A percentile compares a stretch with the other conserved stretches of the same genome.
Conservation (phyloP, 805 yeast species). For the Candida dajiaensis region DNA sequence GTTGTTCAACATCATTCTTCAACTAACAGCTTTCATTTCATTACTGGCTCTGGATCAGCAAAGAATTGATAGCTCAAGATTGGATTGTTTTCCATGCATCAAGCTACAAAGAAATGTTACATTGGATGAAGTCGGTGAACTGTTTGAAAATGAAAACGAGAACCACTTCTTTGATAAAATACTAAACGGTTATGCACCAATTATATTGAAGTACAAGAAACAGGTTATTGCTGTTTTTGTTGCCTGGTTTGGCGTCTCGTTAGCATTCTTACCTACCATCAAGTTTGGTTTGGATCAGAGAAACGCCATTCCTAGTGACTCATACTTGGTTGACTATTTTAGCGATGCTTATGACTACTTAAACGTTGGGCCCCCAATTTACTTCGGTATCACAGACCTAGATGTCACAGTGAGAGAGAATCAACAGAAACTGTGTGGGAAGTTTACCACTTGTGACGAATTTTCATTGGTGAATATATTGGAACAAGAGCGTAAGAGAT, state of each 20-base stretch:
- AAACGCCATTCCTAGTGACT: constrained; percentile 76
- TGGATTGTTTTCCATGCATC: constrained; percentile 60
- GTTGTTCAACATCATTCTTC: constrained; percentile 66
- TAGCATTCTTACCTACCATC: constrained; percentile 63
- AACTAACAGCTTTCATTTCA: constrained; percentile 76
- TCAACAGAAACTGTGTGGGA: constrained; percentile 80
- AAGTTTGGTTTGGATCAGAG: constrained; percentile 85
- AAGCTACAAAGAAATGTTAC: constrained; percentile 17
- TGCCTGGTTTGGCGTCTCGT: constrained; percentile 59
- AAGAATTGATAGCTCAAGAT: constrained; percentile 50
- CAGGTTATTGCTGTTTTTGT: constrained; percentile 49
- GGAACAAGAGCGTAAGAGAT: constrained; percentile 76
- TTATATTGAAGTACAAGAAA: constrained; percentile 44
- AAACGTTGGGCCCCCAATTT: constrained; percentile 89
- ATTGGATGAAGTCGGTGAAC: constrained; percentile 19
- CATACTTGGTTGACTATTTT: constrained; percentile 78
- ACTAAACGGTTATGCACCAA: constrained; percentile 46
- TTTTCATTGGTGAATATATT: constrained; percentile 73
- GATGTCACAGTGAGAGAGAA: constrained; percentile 54
- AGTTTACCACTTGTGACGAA: constrained; percentile 78
- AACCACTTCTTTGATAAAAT: constrained; percentile 32
- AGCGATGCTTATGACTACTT: constrained; percentile 66
- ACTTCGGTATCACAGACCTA: constrained; percentile 67
- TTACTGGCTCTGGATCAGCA: constrained; percentile 61
- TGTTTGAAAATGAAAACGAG: constrained; percentile 24